Evolutionary conservation across 352 stramenopile species (phyloP).

Genomic region (Pythium pyrilobum): DNA sequence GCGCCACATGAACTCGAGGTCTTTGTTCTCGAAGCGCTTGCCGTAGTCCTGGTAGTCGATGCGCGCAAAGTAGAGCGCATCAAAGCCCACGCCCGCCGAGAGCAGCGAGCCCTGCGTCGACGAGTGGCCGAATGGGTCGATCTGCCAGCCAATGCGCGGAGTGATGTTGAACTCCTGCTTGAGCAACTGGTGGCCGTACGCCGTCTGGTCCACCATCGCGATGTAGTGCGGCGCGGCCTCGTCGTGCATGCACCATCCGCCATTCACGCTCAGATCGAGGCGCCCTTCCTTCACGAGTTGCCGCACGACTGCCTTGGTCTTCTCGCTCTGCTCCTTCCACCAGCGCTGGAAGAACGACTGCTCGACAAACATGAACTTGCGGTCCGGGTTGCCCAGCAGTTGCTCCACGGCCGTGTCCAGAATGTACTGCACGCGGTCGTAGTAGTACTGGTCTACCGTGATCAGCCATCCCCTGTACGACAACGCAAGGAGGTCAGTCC

Average conservation of each 20-base stretch:
- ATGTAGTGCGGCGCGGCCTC: constrained; percentile 95
- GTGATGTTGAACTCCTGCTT: constrained; percentile 91
- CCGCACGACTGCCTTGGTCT: constrained; percentile 70
- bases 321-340: constrained; percentile 89
- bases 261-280: constrained; percentile 93
- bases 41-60: constrained; percentile 98
- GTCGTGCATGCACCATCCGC: constrained; percentile 99
- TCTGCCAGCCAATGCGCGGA: constrained; percentile 96
- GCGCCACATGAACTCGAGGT: constrained; percentile 96
- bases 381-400: constrained; percentile 84
- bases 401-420: constrained; percentile 90
- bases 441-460: constrained; percentile 98
- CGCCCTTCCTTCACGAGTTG: constrained; percentile 89
- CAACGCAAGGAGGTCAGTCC: no score
- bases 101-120: constrained; percentile 91
- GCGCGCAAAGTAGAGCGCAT: constrained; percentile 96
- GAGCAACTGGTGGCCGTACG: constrained; percentile 94
- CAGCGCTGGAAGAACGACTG: constrained; percentile 95
- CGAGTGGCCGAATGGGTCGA: constrained; percentile 96
- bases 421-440: constrained; percentile 92
- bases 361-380: constrained; percentile 95
- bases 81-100: constrained; percentile 90
- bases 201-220: constrained; percentile 98
- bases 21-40: constrained; percentile 77
- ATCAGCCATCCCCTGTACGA: constrained; percentile 90